Evolutionary conservation across 2,329 filamentous ascomycete genomes (phyloP), one percentile per base, ranked within the genome.

Genomic region (Orbilia blumenaviensis): DNA sequence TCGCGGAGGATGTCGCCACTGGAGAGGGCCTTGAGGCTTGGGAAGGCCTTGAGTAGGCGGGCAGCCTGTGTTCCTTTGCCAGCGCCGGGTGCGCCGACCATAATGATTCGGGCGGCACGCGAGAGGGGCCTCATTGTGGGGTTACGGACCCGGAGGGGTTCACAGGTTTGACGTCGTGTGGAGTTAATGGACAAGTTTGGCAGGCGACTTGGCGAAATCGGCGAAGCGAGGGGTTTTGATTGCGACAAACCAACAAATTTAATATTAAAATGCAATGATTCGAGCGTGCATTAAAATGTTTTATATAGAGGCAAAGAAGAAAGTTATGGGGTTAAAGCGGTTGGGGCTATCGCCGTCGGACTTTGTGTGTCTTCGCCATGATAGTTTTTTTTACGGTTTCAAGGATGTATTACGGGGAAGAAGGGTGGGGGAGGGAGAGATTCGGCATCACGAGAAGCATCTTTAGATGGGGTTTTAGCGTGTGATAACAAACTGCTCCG

Each of bases 61-160:
- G 96, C 92, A 61, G 92, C 93, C 85, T 99, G 95, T 2, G 95
- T 99, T 78, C 94, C 95, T 84, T 99, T 99, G 78, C 95, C 95
- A 69, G 97, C 95, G 72, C 94, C 94, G n/a, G 95, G 95, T 62
- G 94, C 94, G 80, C 95, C 95, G 80, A 99, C 89, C 79, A 99
- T 89, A 82, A 99, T 98, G 78, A 98, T 90, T 78, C 95, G 91
- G 66, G 95, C 95, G 71, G 95, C 94, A 25, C 72, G 72, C 23
- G 64, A 58, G 32, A 76, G 50, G 1, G 38, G 27, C 56, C 50
- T 41, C 64, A 69, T 76, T 18, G 46, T 25, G 52, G n/a, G 25
- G 23, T 54, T 46, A 9, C 14, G 0, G 44, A 38, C 48, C 21
- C 29, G 44, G 8, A 3, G 42, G 14, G 44, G 18, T 0, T 23